Evolutionary conservation across 352 stramenopile genomes (phyloP), one percentile per base, ranked within the genome.

Genomic region (Phytophthora melonis): DNA sequence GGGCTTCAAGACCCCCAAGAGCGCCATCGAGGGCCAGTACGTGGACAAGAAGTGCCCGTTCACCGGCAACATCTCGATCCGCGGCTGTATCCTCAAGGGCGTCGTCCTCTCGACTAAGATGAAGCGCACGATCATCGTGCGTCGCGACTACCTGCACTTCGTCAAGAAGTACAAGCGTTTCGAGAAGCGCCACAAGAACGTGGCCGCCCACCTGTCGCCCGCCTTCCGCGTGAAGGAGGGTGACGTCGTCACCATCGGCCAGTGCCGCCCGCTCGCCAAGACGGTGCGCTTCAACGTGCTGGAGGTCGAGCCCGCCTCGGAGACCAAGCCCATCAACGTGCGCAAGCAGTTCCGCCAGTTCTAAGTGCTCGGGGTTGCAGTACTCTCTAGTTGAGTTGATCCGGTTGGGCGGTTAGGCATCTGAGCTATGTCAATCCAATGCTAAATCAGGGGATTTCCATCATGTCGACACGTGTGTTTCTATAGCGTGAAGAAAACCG

Each of bases 41-140:
- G 94, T 99, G 49, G 98, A 99, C 95, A 99, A 99, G 92, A 99
- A 99, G 93, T 99, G 98, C 90, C 98, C 98, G 66, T 99, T 99
- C 93, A 99, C 98, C 45, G 97, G 97, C 83, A 98, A 99, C 87
- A 98, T 99, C 59, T 99, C 97, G 80, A 99, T 99, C 87, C 97
- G 97, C 87, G 98, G 97, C 84, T 94, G 97, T 89, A 99, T 97
- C 75, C 88, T 99, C 59, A 99, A 99, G 92, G 98, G 98, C 72
- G 91, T 99, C 61, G 97, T 99, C 52, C 97, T 99, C 70, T 99
- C 97, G 77, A 99, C 91, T 83, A 99, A 99, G 95, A 99, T 99
- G 98, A 99, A 99, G 86, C 95, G 98, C 87, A 99, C 98, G 58
- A 97, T 99, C 81, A 97, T 99, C 77, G 97, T 99, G 66, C 96